Evolutionary conservation across 768 basidiomycete genomes (phyloP), one percentile per base, ranked within the genome.

Genomic region (Amanita molliuscula): DNA sequence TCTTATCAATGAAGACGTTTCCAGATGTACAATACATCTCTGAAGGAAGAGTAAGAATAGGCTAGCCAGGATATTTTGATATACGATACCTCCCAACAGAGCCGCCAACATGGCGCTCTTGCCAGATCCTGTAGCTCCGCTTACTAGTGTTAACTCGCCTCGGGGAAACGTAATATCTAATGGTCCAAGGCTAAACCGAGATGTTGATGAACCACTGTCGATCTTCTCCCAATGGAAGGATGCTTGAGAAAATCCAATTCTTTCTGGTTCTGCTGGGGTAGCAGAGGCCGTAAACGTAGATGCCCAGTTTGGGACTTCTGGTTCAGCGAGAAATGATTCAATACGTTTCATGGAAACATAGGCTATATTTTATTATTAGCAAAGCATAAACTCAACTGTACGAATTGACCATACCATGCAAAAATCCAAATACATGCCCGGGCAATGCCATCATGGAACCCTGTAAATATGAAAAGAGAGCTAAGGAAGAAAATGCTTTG

Each of bases 301-400:
- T 1, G 86, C 88, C 83, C 84, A 88, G 28, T 77, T 77, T 0
- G 83, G 81, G 2, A 91, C 84, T 61, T 92, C 88, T 15, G 77
- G 75, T 62, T 90, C 88, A 4, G 67, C 67, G 1, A 89, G 68
- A 63, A 84, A 89, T 3, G 65, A 70, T 58, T 89, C 81, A 53
- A 93, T 88, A 46, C 88, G 79, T 58, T 84, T 77, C 78, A 91
- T 82, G 3, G 87, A 85, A 18, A 93, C 82, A 58, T 82, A 81
- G 6, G 85, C 81, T 79, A 31, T 43, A 7, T 33, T 15, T 31
- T 48, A 47, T 44, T 50, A 51, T 56, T 38, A 59, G 44, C 23
- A n/a, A 51, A 29, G 3, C 29, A 31, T 15, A 29, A 48, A 21
- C 10, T 18, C 25, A 25, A 13, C 13, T 31, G 8, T 21, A 15